A percentile compares a stretch with the other conserved stretches of the same genome.
Evolutionary conservation across 805 yeast genomes (phyloP).

Genomic region (Nakazawaea ambrosiae): DNA sequence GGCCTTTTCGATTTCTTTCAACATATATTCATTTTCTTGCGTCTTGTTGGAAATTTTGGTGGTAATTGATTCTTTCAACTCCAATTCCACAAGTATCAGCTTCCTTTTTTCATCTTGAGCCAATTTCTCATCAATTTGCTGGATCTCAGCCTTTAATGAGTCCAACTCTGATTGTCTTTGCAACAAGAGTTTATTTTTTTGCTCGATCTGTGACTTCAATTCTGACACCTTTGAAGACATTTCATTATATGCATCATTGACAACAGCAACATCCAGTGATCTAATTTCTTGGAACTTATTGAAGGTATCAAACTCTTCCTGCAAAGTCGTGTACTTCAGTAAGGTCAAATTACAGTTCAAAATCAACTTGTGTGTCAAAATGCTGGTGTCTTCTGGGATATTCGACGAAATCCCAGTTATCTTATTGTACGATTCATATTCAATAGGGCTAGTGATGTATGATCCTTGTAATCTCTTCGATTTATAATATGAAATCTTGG

Average conservation of each 20-base stretch:
- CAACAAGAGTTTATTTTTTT: slow-evolving; percentile 22
- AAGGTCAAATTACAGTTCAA: slow-evolving; percentile 46
- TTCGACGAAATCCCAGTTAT: slow-evolving; percentile 28
- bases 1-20: slow-evolving; percentile 50
- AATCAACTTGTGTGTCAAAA: slow-evolving; percentile 58
- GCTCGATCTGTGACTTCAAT: slow-evolving; percentile 25
- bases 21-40: slow-evolving; percentile 57
- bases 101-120: slow-evolving; percentile 23
- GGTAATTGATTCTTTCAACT: slow-evolving; percentile 36
- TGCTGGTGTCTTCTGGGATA: slow-evolving; percentile 21
- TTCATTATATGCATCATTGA: slow-evolving; percentile 35
- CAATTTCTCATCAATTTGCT: slow-evolving; percentile 21
- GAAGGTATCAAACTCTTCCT: slow-evolving; percentile 40
- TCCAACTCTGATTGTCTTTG: slow-evolving; percentile 14
- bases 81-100: slow-evolving; percentile 39
- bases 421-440: slow-evolving; percentile 20
- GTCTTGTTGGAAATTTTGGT: slow-evolving; percentile 36
- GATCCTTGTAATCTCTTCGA: slow-evolving; percentile 50
- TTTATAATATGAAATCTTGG: slow-evolving; percentile 41
- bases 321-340: slow-evolving; percentile 32
- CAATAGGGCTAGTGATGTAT: slow-evolving; percentile 64
- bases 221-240: slow-evolving; percentile 40
- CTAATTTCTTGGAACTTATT: slow-evolving; percentile 32
- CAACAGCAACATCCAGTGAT: slow-evolving; percentile 35
- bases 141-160: slow-evolving; percentile 19